phyloP scores from a whole-genome alignment of 2,329 filamentous ascomycete genomes.

The Sclerotiophoma versabilis region DNA sequence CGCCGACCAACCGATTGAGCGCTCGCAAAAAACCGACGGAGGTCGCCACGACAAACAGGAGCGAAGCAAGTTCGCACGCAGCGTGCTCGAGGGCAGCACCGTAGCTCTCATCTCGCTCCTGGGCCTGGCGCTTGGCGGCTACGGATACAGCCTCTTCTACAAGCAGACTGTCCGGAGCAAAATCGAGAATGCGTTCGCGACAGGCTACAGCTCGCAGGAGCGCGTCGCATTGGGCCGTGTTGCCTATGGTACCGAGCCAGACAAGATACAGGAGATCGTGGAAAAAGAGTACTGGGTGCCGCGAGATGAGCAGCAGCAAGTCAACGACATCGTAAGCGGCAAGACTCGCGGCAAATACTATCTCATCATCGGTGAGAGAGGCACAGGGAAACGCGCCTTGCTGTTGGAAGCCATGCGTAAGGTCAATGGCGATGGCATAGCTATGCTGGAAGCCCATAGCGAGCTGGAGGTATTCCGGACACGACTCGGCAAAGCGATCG shows the following conservation, averaged over 20 bases:
- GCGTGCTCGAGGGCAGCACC: constrained; percentile 45
- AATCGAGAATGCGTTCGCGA: constrained; percentile 45
- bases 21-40: not conserved
- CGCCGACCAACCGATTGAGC: not conserved
- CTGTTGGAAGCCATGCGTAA: constrained; percentile 92
- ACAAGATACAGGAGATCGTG: constrained; percentile 38
- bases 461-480: constrained; percentile 95
- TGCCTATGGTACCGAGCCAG: constrained; percentile 37
- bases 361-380: constrained; percentile 91
- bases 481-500: constrained; percentile 87
- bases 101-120: constrained; percentile 45
- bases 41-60: constrained; percentile 23
- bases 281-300: constrained; percentile 76
- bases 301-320: constrained; percentile 77
- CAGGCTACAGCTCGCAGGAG: constrained; percentile 46
- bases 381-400: constrained; percentile 95
- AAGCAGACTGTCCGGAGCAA: constrained; percentile 40
- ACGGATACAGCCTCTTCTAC: constrained; percentile 45
- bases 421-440: constrained; percentile 83
- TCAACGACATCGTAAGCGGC: constrained; percentile 84
- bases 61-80: constrained; percentile 39
- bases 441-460: constrained; percentile 95
- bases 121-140: constrained; percentile 43
- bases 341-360: constrained; percentile 81
- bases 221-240: constrained; percentile 40